phyloP scores from a whole-genome alignment of 2,329 filamentous ascomycete genomes.

The Colletotrichum ledebouriae region DNA sequence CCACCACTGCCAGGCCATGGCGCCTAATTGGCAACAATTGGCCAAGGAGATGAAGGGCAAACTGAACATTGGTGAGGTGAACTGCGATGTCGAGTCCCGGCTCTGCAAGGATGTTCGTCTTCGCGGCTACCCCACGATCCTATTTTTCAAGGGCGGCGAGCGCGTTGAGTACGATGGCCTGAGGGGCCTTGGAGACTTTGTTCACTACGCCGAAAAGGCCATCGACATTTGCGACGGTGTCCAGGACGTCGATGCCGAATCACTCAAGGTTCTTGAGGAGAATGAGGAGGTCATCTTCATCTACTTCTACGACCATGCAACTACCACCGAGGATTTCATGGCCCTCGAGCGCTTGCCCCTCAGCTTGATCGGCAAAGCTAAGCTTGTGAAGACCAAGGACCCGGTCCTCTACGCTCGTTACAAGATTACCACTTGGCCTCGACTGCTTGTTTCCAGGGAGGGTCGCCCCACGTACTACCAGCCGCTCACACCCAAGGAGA shows the following conservation, averaged over 20 bases:
- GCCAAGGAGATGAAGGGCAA: slow-evolving; percentile 90
- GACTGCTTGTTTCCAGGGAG: slow-evolving; percentile 88
- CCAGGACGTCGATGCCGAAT: slow-evolving; percentile 80
- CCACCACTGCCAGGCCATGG: slow-evolving; percentile 92
- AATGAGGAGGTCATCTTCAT: slow-evolving; percentile 96
- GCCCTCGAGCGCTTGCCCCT: slow-evolving; percentile 89
- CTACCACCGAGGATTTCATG: slow-evolving; percentile 90
- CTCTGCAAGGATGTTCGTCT: slow-evolving; percentile 94
- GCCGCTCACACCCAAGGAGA: slow-evolving; percentile 87
- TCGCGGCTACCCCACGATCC: slow-evolving; percentile 85
- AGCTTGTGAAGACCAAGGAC: slow-evolving; percentile 91
- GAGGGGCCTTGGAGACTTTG: slow-evolving; percentile 89
- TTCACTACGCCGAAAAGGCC: slow-evolving; percentile 88
- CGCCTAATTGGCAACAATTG: slow-evolving; percentile 89
- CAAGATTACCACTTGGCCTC: slow-evolving; percentile 98
- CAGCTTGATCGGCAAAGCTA: slow-evolving; percentile 90
- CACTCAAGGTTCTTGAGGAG: slow-evolving; percentile 87
- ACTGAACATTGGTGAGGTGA: slow-evolving; percentile 95
- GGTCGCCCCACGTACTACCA: slow-evolving; percentile 92
- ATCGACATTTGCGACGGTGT: slow-evolving; percentile 83
- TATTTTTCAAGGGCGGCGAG: slow-evolving; percentile 94
- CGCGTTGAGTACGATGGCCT: slow-evolving; percentile 93
- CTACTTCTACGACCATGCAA: slow-evolving; percentile 98
- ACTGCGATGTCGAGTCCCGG: slow-evolving; percentile 87
- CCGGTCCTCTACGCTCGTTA: slow-evolving; percentile 81